Percentiles rank a stretch among this genome's conserved stretches.
Conservation (phyloP, 2,329 filamentous ascomycete genomes). For the Colletotrichum horii region DNA sequence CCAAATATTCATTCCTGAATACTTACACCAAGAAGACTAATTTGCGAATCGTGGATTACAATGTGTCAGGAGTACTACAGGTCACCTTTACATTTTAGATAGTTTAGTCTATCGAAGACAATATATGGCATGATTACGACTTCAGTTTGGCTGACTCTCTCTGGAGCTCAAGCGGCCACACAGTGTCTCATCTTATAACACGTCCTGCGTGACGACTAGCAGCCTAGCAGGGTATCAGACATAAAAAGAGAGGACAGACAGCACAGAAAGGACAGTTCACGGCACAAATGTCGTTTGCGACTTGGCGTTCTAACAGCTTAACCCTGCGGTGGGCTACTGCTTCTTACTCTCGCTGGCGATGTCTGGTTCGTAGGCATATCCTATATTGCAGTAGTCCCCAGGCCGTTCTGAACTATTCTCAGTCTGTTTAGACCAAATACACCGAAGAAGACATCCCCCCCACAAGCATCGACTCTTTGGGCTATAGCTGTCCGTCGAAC, state of each 20-base stretch:
- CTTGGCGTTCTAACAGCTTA: no score
- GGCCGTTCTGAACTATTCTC: no score
- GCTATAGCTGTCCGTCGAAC: background rate
- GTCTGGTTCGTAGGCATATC: no score
- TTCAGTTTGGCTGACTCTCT: background rate
- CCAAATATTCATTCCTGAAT: accelerated
- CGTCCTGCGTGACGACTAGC: background rate
- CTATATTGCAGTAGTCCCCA: no score
- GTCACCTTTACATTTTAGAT: accelerated
- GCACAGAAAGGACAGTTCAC: no score
- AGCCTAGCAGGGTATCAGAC: background rate
- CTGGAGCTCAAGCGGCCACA: background rate
- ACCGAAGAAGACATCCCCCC: no score
- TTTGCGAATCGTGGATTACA: background rate
- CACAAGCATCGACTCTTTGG: background rate
- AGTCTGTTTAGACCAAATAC: no score
- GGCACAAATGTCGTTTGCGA: no score
- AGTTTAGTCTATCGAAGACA: accelerated
- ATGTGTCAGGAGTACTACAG: accelerated
- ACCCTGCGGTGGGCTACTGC: no score
- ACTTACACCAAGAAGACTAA: background rate
- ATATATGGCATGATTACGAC: accelerated
- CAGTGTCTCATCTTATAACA: background rate
- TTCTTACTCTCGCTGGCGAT: no score
- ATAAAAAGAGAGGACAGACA: background rate